phyloP scores from a whole-genome alignment of 2,329 filamentous ascomycete genomes.

The Monosporascus ibericus region DNA sequence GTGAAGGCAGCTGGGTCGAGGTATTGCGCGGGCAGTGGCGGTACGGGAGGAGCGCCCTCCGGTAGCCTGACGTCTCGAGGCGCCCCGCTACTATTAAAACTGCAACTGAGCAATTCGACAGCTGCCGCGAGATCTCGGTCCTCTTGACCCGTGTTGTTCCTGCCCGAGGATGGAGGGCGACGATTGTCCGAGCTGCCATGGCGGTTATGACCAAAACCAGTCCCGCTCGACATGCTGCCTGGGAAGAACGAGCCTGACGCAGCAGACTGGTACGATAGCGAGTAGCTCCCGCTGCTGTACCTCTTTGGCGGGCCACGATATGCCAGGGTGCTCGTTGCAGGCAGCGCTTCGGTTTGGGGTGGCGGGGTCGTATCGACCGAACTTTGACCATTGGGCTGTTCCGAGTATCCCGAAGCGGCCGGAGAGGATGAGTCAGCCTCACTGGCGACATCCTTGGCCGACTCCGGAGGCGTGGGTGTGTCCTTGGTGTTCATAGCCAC shows the following conservation, averaged over 20 bases:
- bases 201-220: conserved; percentile 54
- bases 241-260: conserved; percentile 48
- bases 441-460: conserved; percentile 63
- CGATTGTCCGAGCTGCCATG: conserved; percentile 65
- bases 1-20: conserved; percentile 56
- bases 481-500: conserved; percentile 72
- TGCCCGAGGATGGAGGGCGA: conserved; percentile 73
- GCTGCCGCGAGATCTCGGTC: conserved; percentile 85
- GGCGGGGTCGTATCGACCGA: conserved; percentile 92
- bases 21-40: conserved; percentile 77
- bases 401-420: conserved; percentile 73
- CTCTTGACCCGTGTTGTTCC: conserved; percentile 69
- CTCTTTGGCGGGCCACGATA: conserved; percentile 49
- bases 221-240: conserved; percentile 44
- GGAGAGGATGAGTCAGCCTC: conserved; percentile 80
- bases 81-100: conserved; percentile 71
- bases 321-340: conserved; percentile 40
- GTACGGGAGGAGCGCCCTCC: conserved; percentile 77
- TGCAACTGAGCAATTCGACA: conserved; percentile 84
- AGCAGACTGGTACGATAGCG: conserved; percentile 75
- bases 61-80: conserved; percentile 59
- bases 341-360: conserved; percentile 63
- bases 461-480: conserved; percentile 56
- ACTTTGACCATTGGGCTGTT: conserved; percentile 69
- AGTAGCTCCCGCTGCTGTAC: conserved; percentile 54